Conservation (phyloP, 2,329 filamentous ascomycete genomes). For the Claviceps fusiformis region DNA sequence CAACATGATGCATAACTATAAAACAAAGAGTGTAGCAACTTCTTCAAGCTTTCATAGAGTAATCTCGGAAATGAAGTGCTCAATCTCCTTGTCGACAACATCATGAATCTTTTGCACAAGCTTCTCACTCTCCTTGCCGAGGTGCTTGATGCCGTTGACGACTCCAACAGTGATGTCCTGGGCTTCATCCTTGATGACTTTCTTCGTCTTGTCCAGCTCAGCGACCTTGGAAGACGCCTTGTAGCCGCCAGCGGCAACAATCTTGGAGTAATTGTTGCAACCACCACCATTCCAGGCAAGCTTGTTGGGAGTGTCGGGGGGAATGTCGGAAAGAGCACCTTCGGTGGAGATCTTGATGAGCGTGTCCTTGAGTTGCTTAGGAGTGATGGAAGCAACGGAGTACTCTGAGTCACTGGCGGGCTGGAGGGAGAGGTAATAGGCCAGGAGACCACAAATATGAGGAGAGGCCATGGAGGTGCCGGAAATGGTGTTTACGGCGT, state of each 20-base stretch:
- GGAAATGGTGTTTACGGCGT: conserved; percentile 96
- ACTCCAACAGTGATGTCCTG: conserved; percentile 43
- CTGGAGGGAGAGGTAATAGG: conserved; percentile 96
- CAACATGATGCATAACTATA: not conserved
- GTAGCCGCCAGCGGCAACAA: conserved; percentile 63
- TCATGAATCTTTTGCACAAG: conserved; percentile 50
- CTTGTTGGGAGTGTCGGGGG: conserved; percentile 77
- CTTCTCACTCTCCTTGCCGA: conserved; percentile 45
- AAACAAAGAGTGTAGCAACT: not conserved
- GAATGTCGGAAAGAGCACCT: conserved; percentile 67
- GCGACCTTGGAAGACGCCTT: conserved; percentile 32
- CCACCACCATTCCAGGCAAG: conserved; percentile 99
- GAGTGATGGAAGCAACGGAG: conserved; percentile 76
- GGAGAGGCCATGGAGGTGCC: conserved; percentile 99
- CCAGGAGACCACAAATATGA: conserved; percentile 88
- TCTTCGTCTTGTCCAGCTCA: conserved; percentile 45
- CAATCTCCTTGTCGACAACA: conserved; percentile 46
- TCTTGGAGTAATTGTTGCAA: conserved; percentile 76
- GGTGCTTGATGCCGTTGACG: conserved; percentile 36
- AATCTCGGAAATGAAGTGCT: conserved; percentile 44
- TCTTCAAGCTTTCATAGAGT: conserved; percentile 17
- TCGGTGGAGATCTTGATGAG: conserved; percentile 73
- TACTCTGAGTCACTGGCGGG: conserved; percentile 82
- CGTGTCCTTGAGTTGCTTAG: conserved; percentile 84
- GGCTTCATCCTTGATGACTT: conserved; percentile 47